Evolutionary conservation across 306 rosid species (phyloP).

Genomic region (Ziziphus jujuba): DNA sequence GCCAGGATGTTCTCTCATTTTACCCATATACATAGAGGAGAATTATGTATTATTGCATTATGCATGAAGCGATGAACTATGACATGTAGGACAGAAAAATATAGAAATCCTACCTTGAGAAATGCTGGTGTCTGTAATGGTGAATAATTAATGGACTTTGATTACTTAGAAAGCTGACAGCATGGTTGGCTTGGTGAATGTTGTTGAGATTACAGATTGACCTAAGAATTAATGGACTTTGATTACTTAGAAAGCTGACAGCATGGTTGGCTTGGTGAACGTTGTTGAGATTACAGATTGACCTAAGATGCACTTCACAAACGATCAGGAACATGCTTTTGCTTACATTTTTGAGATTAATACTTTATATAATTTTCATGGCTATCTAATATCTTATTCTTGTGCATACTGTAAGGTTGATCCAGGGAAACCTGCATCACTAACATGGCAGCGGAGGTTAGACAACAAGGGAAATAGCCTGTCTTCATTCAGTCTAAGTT

Average conservation of each 20-base stretch:
- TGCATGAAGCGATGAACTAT: background rate
- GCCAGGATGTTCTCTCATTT: no score
- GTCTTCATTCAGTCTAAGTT: conserved; percentile 35
- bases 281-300: background rate
- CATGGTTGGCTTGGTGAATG: background rate
- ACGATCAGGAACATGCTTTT: background rate
- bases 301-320: background rate
- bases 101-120: background rate
- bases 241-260: background rate
- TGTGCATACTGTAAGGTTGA: conserved; percentile 43
- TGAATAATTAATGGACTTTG: background rate
- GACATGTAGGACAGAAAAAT: background rate
- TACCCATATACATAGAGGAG: no score
- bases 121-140: conserved; percentile 6
- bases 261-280: background rate
- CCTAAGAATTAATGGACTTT: background rate
- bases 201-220: background rate
- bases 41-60: background rate
- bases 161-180: background rate
- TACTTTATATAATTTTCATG: conserved; percentile 1
- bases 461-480: conserved; percentile 38
- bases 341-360: conserved; percentile 13
- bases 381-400: conserved; percentile 13
- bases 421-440: conserved; percentile 57
- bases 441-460: conserved; percentile 80